A percentile compares a stretch with the other conserved stretches of the same genome.
Conservation (phyloP, 1,284 basidiomycete genomes). For the Hemileia vastatrix region DNA sequence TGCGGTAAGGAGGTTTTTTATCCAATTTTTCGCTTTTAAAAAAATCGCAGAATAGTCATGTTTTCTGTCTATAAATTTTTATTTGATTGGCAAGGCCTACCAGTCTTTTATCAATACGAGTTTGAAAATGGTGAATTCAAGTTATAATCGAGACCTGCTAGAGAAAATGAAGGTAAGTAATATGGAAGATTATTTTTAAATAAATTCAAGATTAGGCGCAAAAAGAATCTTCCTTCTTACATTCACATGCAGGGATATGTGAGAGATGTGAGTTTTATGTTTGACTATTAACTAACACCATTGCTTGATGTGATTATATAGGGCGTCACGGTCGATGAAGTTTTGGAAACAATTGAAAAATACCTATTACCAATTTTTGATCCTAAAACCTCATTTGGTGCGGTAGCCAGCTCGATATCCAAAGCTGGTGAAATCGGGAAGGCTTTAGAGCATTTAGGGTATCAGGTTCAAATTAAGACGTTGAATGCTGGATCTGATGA, state of each 20-base stretch:
- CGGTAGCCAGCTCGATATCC: conserved; percentile 69
- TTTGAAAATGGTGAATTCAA: conserved; percentile 65
- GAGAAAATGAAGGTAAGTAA: conserved; percentile 55
- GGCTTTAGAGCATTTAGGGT: conserved; percentile 60
- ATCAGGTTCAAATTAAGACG: conserved; percentile 62
- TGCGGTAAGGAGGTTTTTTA: conserved; percentile 54
- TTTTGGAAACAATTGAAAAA: conserved; percentile 58
- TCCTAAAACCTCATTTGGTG: conserved; percentile 62
- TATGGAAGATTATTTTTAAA: neutral
- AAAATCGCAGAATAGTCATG: conserved; percentile 13
- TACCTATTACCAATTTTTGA: conserved; percentile 84
- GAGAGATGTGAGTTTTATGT: conserved; percentile 23
- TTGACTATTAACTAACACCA: neutral
- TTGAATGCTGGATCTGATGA: conserved; percentile 53
- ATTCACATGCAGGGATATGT: conserved; percentile 25
- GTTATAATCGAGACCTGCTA: conserved; percentile 63
- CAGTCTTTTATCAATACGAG: conserved; percentile 77
- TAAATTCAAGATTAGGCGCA: neutral
- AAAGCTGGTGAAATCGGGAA: conserved; percentile 65
- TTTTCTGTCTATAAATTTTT: neutral
- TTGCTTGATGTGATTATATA: conserved; percentile 38
- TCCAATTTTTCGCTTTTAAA: conserved; percentile 31
- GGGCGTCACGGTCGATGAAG: conserved; percentile 64
- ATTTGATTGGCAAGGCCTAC: conserved; percentile 63
- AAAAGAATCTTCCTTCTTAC: neutral